Base-by-base conservation (phyloP, 371 early-diverging fungal species). In the Mortierella sp. region DNA sequence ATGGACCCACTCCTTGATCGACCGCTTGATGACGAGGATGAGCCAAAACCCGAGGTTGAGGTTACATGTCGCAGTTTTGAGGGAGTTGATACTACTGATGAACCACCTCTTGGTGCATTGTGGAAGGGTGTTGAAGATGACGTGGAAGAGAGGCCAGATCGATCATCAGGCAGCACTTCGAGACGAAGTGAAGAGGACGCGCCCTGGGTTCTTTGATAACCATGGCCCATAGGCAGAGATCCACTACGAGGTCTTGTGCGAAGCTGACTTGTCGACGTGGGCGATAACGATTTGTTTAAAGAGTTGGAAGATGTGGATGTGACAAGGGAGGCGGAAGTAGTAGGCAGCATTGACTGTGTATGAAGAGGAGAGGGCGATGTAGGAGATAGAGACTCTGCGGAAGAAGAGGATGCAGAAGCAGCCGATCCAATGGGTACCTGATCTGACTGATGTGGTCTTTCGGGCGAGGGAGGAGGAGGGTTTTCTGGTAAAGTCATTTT, bases 1-100 rank as follows among this genome's bases (percentile, higher is more conserved):
- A 80, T 80, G 36, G 81, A 80, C 38, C 72, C 81, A 45, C 75
- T 74, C 64, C 81, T 74, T 24, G 75, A 69, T 58, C 81, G 81
- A 5, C 81, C 75, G 22, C 72, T 58, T 6, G 57, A 55, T 24
- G 74, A 41, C 1, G 80, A 58, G n/a, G 69, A 19, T 4, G 75
- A 40, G 9, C 40, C 40, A 24, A 80, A 72, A 24, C 53, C 69
- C 0, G 81, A 80, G 62, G 60, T 69, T 22, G 81, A 80, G 45
- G 81, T 68, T 47, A 80, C 75, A 71, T 80, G 75, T 47, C 81
- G 81, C 45, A 80, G 47, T 43, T 58, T 74, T 16, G 81, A 74
- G 33, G 75, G 72, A n/a, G 60, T 66, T 8, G 75, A 52, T 1
- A 70, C 65, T 22, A 65, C 61, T 7, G 68, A 63, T 2, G 79